Percentiles rank a stretch among this genome's conserved stretches.
phyloP scores from a whole-genome alignment of 495 filamentous ascomycete species.

The Tuber indicum region DNA sequence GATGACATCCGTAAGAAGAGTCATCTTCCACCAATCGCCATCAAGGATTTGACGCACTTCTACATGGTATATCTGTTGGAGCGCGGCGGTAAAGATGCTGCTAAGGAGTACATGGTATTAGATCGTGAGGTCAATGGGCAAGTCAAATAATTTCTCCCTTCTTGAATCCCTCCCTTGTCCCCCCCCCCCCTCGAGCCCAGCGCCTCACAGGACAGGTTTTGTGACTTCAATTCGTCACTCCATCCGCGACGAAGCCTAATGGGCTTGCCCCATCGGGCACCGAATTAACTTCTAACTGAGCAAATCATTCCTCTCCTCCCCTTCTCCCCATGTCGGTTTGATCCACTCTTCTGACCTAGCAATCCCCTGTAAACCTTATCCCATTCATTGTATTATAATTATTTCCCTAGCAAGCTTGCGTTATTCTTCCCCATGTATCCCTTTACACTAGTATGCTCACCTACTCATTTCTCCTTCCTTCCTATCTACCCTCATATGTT shows the following conservation, averaged over 20 bases:
- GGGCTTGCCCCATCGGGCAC: constrained; percentile 5
- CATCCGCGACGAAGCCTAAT: constrained; percentile 22
- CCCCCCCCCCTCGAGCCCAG: constrained; percentile 6
- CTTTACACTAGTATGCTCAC: constrained; percentile 34
- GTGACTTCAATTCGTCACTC: constrained; percentile 14
- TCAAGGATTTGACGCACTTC: constrained; percentile 68
- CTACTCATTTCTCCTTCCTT: constrained; percentile 22
- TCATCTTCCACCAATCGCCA: constrained; percentile 56
- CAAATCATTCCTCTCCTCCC: constrained; percentile 6
- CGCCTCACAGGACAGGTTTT: constrained; percentile 38
- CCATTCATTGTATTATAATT: constrained; percentile 11
- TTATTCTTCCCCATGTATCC: constrained; percentile 21
- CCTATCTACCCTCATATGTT: neutral
- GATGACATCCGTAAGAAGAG: constrained; percentile 71
- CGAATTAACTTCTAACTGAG: constrained; percentile 3
- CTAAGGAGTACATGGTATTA: constrained; percentile 76
- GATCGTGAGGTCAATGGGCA: constrained; percentile 84
- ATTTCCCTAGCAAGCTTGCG: constrained; percentile 13
- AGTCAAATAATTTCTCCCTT: constrained; percentile 38
- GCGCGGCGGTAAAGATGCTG: constrained; percentile 70
- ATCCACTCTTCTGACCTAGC: constrained; percentile 33
- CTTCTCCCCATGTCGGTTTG: constrained; percentile 7
- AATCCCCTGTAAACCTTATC: constrained; percentile 13
- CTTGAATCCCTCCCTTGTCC: constrained; percentile 14
- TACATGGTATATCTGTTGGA: constrained; percentile 85